Conservation (phyloP, 805 yeast species). For the Metschnikowia koreensis region DNA sequence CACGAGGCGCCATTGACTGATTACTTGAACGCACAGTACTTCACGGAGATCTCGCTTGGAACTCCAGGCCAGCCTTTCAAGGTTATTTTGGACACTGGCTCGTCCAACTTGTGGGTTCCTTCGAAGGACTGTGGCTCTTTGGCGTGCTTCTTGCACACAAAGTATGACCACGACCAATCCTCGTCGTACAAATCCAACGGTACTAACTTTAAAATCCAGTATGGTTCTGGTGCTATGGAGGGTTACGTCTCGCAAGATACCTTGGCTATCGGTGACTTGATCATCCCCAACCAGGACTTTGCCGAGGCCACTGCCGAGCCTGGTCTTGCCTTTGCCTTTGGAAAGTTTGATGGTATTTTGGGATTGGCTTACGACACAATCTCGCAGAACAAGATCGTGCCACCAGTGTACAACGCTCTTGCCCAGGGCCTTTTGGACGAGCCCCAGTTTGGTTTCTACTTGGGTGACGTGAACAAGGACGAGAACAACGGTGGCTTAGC, state of each 20-base stretch:
- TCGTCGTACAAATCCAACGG: constrained; percentile 86
- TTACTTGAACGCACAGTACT: constrained; percentile 95
- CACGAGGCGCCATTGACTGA: constrained; percentile 86
- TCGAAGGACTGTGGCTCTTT: constrained; percentile 82
- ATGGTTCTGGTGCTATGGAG: constrained; percentile 90
- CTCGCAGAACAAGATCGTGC: constrained; percentile 84
- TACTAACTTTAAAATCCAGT: constrained; percentile 76
- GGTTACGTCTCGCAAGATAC: constrained; percentile 90
- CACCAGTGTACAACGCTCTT: constrained; percentile 91
- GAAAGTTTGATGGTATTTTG: constrained; percentile 95
- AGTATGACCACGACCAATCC: constrained; percentile 84
- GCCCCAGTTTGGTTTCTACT: constrained; percentile 83
- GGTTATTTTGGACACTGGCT: constrained; percentile 94
- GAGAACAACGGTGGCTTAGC: constrained; percentile 83
- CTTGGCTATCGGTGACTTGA: constrained; percentile 76
- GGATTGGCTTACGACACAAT: constrained; percentile 94
- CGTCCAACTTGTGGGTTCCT: constrained; percentile 97
- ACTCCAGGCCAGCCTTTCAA: constrained; percentile 93
- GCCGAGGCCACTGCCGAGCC: constrained; percentile 98
- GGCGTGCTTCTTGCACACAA: constrained; percentile 92
- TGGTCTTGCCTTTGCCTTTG: constrained; percentile 96
- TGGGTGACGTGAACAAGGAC: constrained; percentile 72
- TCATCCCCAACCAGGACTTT: constrained; percentile 85
- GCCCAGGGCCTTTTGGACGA: constrained; percentile 77
- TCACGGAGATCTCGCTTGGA: constrained; percentile 85